A percentile compares a stretch with the other conserved stretches of the same genome.
Conservation (phyloP, 2,329 filamentous ascomycete genomes). For the Paraphaeosphaeria minitans region DNA sequence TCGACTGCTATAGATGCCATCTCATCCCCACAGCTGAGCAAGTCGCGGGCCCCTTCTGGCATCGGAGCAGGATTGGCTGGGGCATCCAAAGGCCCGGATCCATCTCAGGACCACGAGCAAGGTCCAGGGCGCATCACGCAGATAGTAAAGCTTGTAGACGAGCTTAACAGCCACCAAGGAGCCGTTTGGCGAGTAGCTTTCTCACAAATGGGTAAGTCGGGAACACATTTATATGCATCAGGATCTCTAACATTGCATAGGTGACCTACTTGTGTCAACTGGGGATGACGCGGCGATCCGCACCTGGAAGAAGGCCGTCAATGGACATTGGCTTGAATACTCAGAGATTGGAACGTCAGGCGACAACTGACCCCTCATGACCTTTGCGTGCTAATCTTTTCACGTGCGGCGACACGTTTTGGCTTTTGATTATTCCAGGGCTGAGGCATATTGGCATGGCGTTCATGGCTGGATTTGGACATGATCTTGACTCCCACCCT, state of each 20-base stretch:
- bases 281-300: constrained; percentile 72
- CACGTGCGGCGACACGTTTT: neutral
- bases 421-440: constrained; percentile 21
- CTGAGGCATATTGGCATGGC: constrained; percentile 7
- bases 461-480: constrained; percentile 14
- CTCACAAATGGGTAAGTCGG: constrained; percentile 51
- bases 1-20: constrained; percentile 25
- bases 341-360: constrained; percentile 52
- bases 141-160: constrained; percentile 66
- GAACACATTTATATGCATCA: neutral
- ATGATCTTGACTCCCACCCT: constrained; percentile 22
- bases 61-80: constrained; percentile 60
- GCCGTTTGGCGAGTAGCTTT: constrained; percentile 79
- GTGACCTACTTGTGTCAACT: constrained; percentile 74
- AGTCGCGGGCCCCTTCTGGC: constrained; percentile 51
- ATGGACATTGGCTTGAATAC: constrained; percentile 56
- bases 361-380: constrained; percentile 25
- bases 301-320: constrained; percentile 57
- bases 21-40: constrained; percentile 30
- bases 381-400: neutral
- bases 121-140: constrained; percentile 71
- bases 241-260: constrained; percentile 54
- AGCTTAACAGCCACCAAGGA: constrained; percentile 69
- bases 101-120: constrained; percentile 60
- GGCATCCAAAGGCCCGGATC: constrained; percentile 49